A percentile compares a stretch with the other conserved stretches of the same genome.
These are phyloP conservation scores for Pythium graminicola DNA, from an alignment of 352 stramenopile species.

Conservation along the genomic window DNA sequence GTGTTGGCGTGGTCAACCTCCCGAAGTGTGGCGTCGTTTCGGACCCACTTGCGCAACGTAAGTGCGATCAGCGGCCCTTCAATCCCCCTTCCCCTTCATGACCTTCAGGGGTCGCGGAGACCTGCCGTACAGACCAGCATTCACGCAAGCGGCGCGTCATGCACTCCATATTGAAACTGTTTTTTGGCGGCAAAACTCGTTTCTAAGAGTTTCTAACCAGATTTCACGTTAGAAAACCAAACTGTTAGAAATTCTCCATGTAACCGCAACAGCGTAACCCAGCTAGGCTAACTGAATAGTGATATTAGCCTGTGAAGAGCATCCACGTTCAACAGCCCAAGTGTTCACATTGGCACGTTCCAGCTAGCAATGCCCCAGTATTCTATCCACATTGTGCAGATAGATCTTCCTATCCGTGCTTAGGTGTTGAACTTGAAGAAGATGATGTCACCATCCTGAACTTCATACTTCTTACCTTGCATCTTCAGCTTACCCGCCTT, in stretches of 20 bases:
- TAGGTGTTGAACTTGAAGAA: constrained; percentile 94
- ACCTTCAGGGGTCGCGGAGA: constrained; percentile 4
- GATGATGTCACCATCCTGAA: constrained; percentile 86
- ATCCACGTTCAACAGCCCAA: too few species aligned
- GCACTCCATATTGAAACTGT: constrained; percentile 18
- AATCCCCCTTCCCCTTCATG: background rate
- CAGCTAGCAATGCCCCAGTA: background rate
- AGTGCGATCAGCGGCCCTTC: constrained; percentile 5
- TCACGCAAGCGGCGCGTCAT: constrained; percentile 2
- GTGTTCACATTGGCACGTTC: too few species aligned
- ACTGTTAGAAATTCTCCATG: background rate
- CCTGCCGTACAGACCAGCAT: constrained; percentile 1
- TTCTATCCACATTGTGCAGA: background rate
- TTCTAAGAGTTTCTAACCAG: background rate
- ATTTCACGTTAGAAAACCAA: background rate
- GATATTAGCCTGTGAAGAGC: too few species aligned
- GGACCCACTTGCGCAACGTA: background rate
- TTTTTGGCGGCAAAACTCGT: constrained; percentile 11
- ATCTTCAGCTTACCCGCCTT: constrained; percentile 86
- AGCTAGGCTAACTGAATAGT: background rate
- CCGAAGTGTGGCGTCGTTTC: constrained; percentile 6
- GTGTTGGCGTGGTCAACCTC: background rate
- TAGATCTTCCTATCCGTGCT: background rate
- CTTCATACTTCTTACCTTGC: constrained; percentile 89
- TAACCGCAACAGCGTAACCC: background rate